Evolutionary conservation across 768 basidiomycete genomes (phyloP), one percentile per base, ranked within the genome.

Genomic region (Kwoniella bestiolae): DNA sequence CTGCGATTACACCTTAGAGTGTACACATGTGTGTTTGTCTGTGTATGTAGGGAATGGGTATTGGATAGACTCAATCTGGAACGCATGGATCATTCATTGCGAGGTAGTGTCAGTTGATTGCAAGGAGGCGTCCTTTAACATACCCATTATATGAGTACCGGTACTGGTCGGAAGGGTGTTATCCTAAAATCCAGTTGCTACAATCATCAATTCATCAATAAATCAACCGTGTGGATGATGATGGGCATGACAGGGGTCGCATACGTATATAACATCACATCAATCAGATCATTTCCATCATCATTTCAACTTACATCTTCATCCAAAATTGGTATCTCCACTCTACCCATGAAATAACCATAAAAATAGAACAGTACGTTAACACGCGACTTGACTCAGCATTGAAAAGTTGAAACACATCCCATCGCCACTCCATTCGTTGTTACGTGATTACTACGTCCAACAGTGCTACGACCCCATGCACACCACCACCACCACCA

Each of bases 361-460:
- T n/a, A n/a, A n/a, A n/a, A n/a, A n/a, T n/a, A n/a, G n/a, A n/a
- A n/a, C n/a, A n/a, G n/a, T n/a, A n/a, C n/a, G n/a, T n/a, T n/a
- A n/a, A n/a, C n/a, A n/a, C n/a, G n/a, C n/a, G n/a, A n/a, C n/a
- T n/a, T n/a, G n/a, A n/a, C n/a, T n/a, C n/a, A n/a, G n/a, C n/a
- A n/a, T n/a, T n/a, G n/a, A n/a, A n/a, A n/a, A n/a, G n/a, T n/a
- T n/a, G n/a, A n/a, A n/a, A n/a, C n/a, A n/a, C n/a, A n/a, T n/a
- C 47, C 12, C 47, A 28, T 49, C 47, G 26, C 47, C 47, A 49
- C 47, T 28, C 11, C 47, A 44, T n/a, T 44, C 41, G 41, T 49
- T 14, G 47, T 49, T 41, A 41, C 38, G 38, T 41, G 38, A 41
- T n/a, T n/a, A n/a, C n/a, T n/a, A n/a, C n/a, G n/a, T n/a, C n/a